phyloP scores from a whole-genome alignment of 202 grass and related monocot species.

The Zoysia matrella region DNA sequence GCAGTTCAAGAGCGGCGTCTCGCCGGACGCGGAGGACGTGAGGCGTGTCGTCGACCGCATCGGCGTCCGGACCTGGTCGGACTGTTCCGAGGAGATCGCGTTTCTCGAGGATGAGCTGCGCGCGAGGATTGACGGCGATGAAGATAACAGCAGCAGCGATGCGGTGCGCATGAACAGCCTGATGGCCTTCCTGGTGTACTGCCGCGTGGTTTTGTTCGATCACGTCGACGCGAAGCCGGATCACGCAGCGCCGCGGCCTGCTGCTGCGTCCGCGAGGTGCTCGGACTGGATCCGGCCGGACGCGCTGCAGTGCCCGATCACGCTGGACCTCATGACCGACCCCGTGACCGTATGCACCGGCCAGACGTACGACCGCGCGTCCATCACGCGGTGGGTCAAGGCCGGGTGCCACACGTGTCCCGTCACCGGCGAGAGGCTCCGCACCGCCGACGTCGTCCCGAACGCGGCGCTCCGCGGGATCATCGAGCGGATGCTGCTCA shows the following conservation, averaged over 20 bases:
- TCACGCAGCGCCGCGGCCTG: neutral
- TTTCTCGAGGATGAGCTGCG: slow-evolving; percentile 62
- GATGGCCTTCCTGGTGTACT: slow-evolving; percentile 68
- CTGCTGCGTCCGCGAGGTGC: slow-evolving; percentile 15
- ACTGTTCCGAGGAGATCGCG: slow-evolving; percentile 74
- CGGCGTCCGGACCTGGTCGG: slow-evolving; percentile 62
- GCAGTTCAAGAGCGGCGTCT: slow-evolving; percentile 63
- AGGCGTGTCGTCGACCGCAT: slow-evolving; percentile 61
- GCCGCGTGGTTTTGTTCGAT: slow-evolving; percentile 71
- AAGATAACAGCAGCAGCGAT: slow-evolving; percentile 30
- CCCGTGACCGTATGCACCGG: slow-evolving; percentile 79
- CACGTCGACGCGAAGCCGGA: slow-evolving; percentile 38
- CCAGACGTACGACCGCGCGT: slow-evolving; percentile 86
- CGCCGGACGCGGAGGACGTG: slow-evolving; percentile 53
- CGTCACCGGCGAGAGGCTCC: slow-evolving; percentile 69
- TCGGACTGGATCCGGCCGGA: slow-evolving; percentile 65
- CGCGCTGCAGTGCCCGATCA: slow-evolving; percentile 78
- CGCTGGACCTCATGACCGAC: slow-evolving; percentile 87
- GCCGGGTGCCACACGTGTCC: slow-evolving; percentile 72
- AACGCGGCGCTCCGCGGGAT: slow-evolving; percentile 67
- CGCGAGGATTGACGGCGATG: slow-evolving; percentile 19
- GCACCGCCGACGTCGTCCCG: slow-evolving; percentile 59
- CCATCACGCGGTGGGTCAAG: slow-evolving; percentile 79
- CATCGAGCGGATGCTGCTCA: slow-evolving; percentile 56
- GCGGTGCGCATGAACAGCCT: slow-evolving; percentile 46